Conservation (phyloP, 2,329 filamentous ascomycete genomes). For the Conoideocrella luteorostrata region DNA sequence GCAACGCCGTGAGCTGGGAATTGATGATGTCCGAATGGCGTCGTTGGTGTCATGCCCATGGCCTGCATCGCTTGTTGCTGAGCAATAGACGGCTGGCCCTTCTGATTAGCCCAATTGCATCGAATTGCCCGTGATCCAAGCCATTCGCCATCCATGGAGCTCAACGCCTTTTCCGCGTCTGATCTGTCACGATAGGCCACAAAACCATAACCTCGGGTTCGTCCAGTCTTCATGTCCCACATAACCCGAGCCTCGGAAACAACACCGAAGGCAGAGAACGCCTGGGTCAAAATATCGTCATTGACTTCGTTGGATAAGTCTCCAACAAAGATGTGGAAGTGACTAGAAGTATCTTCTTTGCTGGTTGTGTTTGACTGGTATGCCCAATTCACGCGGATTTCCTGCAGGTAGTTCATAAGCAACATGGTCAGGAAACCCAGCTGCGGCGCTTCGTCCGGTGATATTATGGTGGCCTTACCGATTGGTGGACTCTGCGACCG, state of each 20-base stretch:
- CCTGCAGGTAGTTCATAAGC: slow-evolving; percentile 44
- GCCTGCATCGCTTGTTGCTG: slow-evolving; percentile 96
- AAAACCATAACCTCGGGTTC: slow-evolving; percentile 95
- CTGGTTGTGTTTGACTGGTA: slow-evolving; percentile 91
- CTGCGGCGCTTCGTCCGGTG: neutral
- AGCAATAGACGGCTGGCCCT: slow-evolving; percentile 97
- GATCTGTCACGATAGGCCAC: slow-evolving; percentile 91
- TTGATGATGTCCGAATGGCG: slow-evolving; percentile 92
- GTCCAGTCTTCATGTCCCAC: slow-evolving; percentile 99
- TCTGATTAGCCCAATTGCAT: slow-evolving; percentile 99
- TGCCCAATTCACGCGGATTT: slow-evolving; percentile 99
- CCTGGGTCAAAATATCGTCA: slow-evolving; percentile 86
- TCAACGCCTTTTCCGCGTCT: slow-evolving; percentile 93
- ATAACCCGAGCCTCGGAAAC: slow-evolving; percentile 98
- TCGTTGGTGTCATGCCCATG: slow-evolving; percentile 97
- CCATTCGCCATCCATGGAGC: slow-evolving; percentile 99
- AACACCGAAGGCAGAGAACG: slow-evolving; percentile 90
- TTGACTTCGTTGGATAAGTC: slow-evolving; percentile 98
- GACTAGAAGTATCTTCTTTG: slow-evolving; percentile 96
- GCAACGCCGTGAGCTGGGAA: slow-evolving; percentile 95
- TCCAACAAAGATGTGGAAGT: slow-evolving; percentile 98
- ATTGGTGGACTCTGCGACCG: slow-evolving; percentile 89
- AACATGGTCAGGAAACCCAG: slow-evolving; percentile 1
- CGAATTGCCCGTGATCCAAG: slow-evolving; percentile 95
- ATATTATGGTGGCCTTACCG: slow-evolving; percentile 47